phyloP scores from a whole-genome alignment of 2,329 filamentous ascomycete genomes.

The Curvularia sp. region DNA sequence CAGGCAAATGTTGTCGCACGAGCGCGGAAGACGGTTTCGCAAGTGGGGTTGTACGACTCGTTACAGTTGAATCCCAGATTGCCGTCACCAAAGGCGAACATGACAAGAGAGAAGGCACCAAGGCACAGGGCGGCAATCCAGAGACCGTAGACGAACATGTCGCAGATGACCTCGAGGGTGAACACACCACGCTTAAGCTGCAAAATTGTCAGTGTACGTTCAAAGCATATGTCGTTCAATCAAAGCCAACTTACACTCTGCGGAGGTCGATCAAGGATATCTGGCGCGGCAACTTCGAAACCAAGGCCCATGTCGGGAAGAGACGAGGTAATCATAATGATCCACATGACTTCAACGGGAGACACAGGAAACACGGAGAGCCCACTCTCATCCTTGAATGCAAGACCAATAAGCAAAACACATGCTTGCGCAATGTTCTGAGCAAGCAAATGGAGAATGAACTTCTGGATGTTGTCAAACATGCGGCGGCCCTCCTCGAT shows the following conservation, averaged over 20 bases:
- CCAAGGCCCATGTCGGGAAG: conserved; percentile 83
- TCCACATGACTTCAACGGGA: conserved; percentile 88
- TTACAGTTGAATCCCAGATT: conserved; percentile 47
- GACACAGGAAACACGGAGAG: conserved; percentile 86
- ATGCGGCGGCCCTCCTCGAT: conserved; percentile 84
- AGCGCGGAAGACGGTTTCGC: conserved; percentile 56
- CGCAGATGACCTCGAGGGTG: conserved; percentile 48
- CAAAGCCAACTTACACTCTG: conserved; percentile 53
- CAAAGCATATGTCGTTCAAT: neutral
- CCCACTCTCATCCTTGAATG: conserved; percentile 74
- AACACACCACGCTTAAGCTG: conserved; percentile 50
- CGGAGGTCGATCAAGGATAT: conserved; percentile 82
- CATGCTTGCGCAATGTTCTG: conserved; percentile 87
- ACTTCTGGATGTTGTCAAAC: conserved; percentile 90
- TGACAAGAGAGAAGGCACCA: conserved; percentile 47
- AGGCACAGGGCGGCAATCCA: conserved; percentile 45
- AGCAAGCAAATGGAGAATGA: conserved; percentile 76
- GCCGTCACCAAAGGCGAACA: conserved; percentile 46
- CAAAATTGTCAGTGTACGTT: neutral
- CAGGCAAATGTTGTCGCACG: conserved; percentile 76
- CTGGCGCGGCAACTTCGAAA: conserved; percentile 75
- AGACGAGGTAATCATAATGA: conserved; percentile 88
- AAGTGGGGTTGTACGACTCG: conserved; percentile 34
- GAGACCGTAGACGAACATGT: conserved; percentile 51
- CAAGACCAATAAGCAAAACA: conserved; percentile 80